phyloP scores from a whole-genome alignment of 768 basidiomycete species.

The Scleroderma bovista region DNA sequence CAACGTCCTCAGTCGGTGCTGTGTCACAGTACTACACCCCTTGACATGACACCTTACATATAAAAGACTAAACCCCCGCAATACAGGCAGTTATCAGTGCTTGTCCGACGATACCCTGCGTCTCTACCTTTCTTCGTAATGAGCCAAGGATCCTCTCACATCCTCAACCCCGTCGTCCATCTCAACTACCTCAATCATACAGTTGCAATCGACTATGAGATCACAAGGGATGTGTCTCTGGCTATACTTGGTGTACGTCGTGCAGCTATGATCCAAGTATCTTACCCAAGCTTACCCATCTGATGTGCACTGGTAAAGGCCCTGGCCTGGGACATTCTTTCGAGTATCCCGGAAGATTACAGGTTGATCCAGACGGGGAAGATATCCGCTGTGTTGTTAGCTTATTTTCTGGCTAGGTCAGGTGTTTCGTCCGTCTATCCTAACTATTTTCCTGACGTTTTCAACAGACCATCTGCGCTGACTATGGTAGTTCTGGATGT shows the following conservation, averaged over 20 bases:
- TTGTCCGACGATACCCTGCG: background rate
- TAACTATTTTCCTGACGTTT: conserved; percentile 4
- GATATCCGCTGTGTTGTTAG: conserved; percentile 13
- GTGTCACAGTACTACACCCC: too few species aligned
- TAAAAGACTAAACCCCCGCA: too few species aligned
- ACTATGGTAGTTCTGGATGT: conserved; percentile 7
- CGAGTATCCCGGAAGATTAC: conserved; percentile 18
- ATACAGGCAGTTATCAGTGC: background rate
- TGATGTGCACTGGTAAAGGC: conserved; percentile 11
- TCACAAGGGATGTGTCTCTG: background rate
- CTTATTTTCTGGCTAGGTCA: conserved; percentile 22
- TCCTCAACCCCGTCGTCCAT: background rate
- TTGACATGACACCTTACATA: too few species aligned
- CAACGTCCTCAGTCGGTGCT: too few species aligned
- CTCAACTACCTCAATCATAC: background rate
- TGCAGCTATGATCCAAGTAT: background rate
- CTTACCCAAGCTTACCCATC: background rate
- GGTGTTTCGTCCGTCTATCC: background rate
- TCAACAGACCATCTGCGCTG: conserved; percentile 12
- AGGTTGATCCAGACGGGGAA: conserved; percentile 12
- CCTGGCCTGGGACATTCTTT: conserved; percentile 23
- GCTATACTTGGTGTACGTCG: background rate
- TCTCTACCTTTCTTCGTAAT: background rate
- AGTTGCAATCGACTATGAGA: background rate
- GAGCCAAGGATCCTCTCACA: background rate